Evolutionary conservation across 164 flowering plant genomes (phyloP), one percentile per base, ranked within the genome.

Genomic region (Echeveria elegans): DNA sequence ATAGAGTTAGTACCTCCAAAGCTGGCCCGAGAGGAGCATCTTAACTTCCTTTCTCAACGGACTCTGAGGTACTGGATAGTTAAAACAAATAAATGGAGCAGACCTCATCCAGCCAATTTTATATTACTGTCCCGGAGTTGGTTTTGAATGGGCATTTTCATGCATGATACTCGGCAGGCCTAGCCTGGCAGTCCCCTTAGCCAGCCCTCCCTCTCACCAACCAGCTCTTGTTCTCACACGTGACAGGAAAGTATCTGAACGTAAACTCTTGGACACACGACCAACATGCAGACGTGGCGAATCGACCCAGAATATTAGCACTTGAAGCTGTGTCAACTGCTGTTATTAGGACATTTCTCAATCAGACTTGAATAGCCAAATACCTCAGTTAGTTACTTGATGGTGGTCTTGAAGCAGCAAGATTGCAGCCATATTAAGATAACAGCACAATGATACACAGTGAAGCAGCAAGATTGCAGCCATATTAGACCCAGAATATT

Each of bases 71-170:
- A 21, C 60, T 16, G 47, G n/a, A 43, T 43, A 43, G 15, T 68
- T 88, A 79, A 73, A 92, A n/a, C 86, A 76, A 97, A 85, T 71
- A 94, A 80, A 23, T 92, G 89, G 71, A 95, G 75, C 75, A 92
- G 98, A 85, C 92, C 99, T 68, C 38, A 40, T 43, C 18, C 47
- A 43, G 8, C 15, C 15, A 40, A 8, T 9, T 40, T 4, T 2
- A 40, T 1, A 12, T 16, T 43, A 18, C 3, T 43, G 4, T 43
- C 47, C 41, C 9, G 9, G 6, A 36, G 8, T 43, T 1, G 47
- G 19, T 15, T 4, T 15, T 15, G n/a, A n/a, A n/a, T n/a, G n/a
- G n/a, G 18, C 18, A 43, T 12, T 14, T 43, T 4, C 41, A 2
- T 14, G 12, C n/a, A n/a, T n/a, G n/a, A n/a, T n/a, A n/a, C n/a